A percentile compares a stretch with the other conserved stretches of the same genome.
These are phyloP conservation scores for Ottelia alismoides DNA, from an alignment of 106 monocot species.

Conservation along the genomic window DNA sequence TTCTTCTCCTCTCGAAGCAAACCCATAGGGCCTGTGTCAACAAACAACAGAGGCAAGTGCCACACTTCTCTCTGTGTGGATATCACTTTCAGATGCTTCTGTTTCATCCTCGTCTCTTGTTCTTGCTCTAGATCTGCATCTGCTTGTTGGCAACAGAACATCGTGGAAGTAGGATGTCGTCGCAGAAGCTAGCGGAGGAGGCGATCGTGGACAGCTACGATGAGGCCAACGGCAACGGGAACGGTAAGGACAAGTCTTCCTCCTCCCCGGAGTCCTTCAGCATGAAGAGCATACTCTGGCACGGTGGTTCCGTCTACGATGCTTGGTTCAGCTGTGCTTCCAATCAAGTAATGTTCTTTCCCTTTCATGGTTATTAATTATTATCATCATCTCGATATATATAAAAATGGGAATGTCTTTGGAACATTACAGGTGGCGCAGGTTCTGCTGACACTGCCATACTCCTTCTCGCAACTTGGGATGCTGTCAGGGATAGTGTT, in stretches of 20 bases:
- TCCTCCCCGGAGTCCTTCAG: constrained; percentile 8
- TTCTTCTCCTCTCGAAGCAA: too few relatives aligned
- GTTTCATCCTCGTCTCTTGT: too few relatives aligned
- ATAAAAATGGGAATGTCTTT: background rate
- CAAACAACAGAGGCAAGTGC: too few relatives aligned
- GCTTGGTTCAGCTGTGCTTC: constrained; percentile 98
- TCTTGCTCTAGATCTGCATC: too few relatives aligned
- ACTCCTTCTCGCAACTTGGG: constrained; percentile 92
- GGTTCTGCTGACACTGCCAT: constrained; percentile 73
- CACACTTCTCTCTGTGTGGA: too few relatives aligned
- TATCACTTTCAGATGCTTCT: too few relatives aligned
- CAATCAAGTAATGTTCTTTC: constrained; percentile 36
- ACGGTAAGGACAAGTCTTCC: constrained; percentile 4
- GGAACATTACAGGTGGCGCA: constrained; percentile 52
- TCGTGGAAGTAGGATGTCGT: too few relatives aligned
- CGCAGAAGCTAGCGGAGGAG: constrained; percentile 50
- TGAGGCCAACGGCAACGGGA: constrained; percentile 15
- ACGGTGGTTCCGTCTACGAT: constrained; percentile 88
- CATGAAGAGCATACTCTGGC: constrained; percentile 82
- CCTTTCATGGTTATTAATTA: background rate
- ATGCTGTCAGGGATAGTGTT: constrained; percentile 65
- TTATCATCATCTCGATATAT: background rate
- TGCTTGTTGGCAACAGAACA: too few relatives aligned
- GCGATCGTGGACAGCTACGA: constrained; percentile 29
- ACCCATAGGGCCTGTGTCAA: too few relatives aligned